Evolutionary conservation across 768 basidiomycete genomes (phyloP), one percentile per base, ranked within the genome.

Genomic region (Psilocybe subaeruginosa): DNA sequence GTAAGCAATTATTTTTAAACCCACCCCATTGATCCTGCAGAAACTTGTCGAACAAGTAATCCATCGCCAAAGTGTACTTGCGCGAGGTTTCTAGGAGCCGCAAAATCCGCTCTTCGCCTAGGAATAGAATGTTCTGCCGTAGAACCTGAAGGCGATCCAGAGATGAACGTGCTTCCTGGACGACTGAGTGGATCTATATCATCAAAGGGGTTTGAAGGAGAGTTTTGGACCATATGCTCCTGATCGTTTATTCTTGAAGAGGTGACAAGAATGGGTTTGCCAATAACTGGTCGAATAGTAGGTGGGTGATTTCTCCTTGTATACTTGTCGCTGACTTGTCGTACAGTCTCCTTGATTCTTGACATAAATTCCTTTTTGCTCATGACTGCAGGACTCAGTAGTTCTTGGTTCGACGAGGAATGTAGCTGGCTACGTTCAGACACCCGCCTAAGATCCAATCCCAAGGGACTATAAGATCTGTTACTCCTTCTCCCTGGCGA

Each of bases 351-450:
- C 63, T 77, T 82, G 46, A 92, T 80, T 70, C 77, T 82, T n/a
- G 80, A 79, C 55, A 91, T 65, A 68, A 92, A 91, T 68, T 90
- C 88, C 16, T 76, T 79, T 71, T 91, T 92, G 70, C 81, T 87
- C 82, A 91, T 86, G 41, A 88, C 78, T 8, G 80, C 83, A 7
- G 87, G 81, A 59, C 80, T 82, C 66, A 70, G 47, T 30, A 66
- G 65, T 7, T 61, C 56, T 8, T 48, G 64, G 71, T 67, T 63
- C 68, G 71, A 64, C 63, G 53, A 59, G 62, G 54, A 72, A 60
- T 72, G 62, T 49, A 71, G 73, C 43, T 75, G 74, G 46, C 77
- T 82, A 12, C 79, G 77, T 56, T 81, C 84, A 19, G 76, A 71
- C 19, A 84, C 77, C 4, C 85, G 80, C 56, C 80, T 80, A 35